phyloP scores from a whole-genome alignment of 306 rosid genomes.

The Neltuma alba region DNA sequence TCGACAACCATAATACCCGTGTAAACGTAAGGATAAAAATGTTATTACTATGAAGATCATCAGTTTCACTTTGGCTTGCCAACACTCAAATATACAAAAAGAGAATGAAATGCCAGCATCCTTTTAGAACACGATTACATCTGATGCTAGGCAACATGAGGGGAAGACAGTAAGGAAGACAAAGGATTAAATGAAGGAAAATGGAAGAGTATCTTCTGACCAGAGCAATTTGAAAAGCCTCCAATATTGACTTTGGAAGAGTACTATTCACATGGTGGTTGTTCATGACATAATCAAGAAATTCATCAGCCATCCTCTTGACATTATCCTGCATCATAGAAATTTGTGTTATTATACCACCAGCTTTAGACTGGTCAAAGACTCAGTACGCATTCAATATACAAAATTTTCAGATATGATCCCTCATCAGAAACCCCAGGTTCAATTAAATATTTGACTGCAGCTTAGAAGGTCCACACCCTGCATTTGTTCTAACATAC shows the following conservation, averaged over 20 bases:
- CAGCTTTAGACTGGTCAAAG: constrained; percentile 5
- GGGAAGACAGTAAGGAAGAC: constrained; percentile 10
- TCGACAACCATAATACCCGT: neutral
- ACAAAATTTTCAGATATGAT: constrained; percentile 12
- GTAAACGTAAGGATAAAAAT: neutral
- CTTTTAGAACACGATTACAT: neutral
- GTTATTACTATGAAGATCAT: neutral
- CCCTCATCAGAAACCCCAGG: constrained; percentile 3
- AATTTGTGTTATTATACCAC: constrained; percentile 33
- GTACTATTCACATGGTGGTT: constrained; percentile 61
- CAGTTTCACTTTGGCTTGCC: constrained; percentile 12
- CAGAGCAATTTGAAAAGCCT: constrained; percentile 92
- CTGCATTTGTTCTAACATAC: constrained; percentile 1
- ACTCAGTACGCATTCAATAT: neutral
- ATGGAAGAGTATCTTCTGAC: constrained; percentile 51
- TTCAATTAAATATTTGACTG: constrained; percentile 12
- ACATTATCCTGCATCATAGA: constrained; percentile 66
- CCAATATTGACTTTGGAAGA: constrained; percentile 55
- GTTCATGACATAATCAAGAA: constrained; percentile 68
- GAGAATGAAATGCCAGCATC: neutral
- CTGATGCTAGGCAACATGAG: neutral
- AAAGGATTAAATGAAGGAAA: constrained; percentile 26
- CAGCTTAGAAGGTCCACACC: neutral
- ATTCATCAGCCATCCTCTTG: constrained; percentile 53
- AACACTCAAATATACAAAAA: neutral